Conservation (phyloP, 169 alveolate species). For the Condylostoma magnum region DNA sequence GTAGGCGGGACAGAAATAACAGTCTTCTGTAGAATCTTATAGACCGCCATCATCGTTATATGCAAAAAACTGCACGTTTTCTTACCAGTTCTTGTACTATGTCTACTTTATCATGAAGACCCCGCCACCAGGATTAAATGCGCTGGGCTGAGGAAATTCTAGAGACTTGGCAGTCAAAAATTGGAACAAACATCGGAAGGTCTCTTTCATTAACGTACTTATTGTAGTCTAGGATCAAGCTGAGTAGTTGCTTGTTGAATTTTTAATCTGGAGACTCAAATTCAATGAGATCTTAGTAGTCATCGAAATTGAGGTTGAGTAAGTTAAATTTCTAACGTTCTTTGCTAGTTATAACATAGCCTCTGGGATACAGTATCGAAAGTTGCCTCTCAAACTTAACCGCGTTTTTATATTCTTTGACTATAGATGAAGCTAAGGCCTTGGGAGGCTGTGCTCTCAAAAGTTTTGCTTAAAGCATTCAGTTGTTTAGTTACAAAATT, state of each 20-base stretch:
- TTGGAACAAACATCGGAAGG: constrained; percentile 11
- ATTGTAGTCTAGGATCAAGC: constrained; percentile 2
- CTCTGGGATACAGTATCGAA: constrained; percentile 6
- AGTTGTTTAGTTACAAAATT: background rate
- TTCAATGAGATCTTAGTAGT: constrained; percentile 11
- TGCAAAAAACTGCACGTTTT: background rate
- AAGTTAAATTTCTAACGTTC: background rate
- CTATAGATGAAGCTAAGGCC: background rate
- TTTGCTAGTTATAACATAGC: background rate
- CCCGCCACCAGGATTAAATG: constrained; percentile 16
- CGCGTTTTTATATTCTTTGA: background rate
- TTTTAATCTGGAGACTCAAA: background rate
- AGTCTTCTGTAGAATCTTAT: background rate
- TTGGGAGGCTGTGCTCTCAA: background rate
- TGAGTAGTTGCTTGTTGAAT: background rate
- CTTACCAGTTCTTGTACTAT: background rate
- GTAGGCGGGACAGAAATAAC: background rate
- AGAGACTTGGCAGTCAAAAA: background rate
- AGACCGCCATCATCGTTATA: constrained; percentile 24
- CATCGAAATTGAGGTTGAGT: background rate
- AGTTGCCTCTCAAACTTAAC: background rate
- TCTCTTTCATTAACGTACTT: background rate
- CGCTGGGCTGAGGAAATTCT: constrained; percentile 23
- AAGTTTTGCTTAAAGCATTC: constrained; percentile 18
- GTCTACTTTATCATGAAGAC: background rate